These are phyloP conservation scores for Grammothele lineata DNA, from an alignment of 768 basidiomycete genomes.

Conservation along the genomic window DNA sequence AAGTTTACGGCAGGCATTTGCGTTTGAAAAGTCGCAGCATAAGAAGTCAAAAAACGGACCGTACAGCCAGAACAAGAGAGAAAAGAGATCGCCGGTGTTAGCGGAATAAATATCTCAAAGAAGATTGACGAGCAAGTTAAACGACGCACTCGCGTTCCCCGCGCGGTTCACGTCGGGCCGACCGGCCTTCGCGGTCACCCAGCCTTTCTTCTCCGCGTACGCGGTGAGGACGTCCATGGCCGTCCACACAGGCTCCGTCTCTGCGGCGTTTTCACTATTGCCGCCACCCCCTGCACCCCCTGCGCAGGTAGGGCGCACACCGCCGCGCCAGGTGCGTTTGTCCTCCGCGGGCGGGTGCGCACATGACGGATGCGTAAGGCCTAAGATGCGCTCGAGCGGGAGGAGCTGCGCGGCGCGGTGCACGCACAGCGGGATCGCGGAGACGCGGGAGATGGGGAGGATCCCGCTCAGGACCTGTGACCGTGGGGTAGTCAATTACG, in stretches of 20 bases:
- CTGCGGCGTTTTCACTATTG: slow-evolving; percentile 7
- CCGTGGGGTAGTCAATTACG: neutral
- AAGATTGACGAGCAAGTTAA: too few species aligned
- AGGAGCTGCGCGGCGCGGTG: slow-evolving; percentile 61
- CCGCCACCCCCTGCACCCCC: too few species aligned
- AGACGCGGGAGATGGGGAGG: slow-evolving; percentile 76
- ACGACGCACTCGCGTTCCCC: slow-evolving; percentile 82
- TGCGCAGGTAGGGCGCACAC: slow-evolving; percentile 24
- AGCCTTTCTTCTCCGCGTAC: slow-evolving; percentile 73
- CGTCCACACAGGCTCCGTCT: slow-evolving; percentile 53
- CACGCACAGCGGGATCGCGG: slow-evolving; percentile 83
- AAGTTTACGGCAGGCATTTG: too few species aligned
- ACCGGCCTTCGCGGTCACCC: slow-evolving; percentile 89
- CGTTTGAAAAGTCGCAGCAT: too few species aligned
- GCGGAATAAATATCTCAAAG: too few species aligned
- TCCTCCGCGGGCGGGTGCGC: slow-evolving; percentile 38
- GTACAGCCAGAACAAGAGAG: too few species aligned
- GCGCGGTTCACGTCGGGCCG: slow-evolving; percentile 86
- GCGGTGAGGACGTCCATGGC: slow-evolving; percentile 81
- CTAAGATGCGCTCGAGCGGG: slow-evolving; percentile 72
- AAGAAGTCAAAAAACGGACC: too few species aligned
- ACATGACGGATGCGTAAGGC: slow-evolving; percentile 47
- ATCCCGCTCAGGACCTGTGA: slow-evolving; percentile 63
- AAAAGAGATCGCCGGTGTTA: too few species aligned
- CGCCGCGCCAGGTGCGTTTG: slow-evolving; percentile 75